Evolutionary conservation across 2,329 filamentous ascomycete genomes (phyloP).

Genomic region (Lasiodiplodia theobromae): DNA sequence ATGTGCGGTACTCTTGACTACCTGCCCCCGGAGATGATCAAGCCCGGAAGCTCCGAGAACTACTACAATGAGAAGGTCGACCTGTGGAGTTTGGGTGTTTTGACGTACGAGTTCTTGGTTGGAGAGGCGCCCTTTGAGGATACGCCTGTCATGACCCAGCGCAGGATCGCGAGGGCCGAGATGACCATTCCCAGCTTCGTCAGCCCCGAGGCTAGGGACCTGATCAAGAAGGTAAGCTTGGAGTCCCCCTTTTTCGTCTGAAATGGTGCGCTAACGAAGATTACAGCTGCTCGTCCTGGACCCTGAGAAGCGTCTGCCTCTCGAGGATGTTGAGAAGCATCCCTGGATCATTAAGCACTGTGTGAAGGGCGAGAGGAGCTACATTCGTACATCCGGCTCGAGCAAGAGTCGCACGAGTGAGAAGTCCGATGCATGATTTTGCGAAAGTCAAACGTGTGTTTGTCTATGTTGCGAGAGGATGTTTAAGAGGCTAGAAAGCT

Average conservation of each 20-base stretch:
- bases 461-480: neutral
- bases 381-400: slow-evolving; percentile 36
- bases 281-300: slow-evolving; percentile 76
- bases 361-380: slow-evolving; percentile 52
- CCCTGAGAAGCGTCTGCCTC: slow-evolving; percentile 88
- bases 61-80: slow-evolving; percentile 96
- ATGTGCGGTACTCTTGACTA: slow-evolving; percentile 99
- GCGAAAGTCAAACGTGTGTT: neutral
- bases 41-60: slow-evolving; percentile 79
- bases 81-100: slow-evolving; percentile 91
- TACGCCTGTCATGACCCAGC: slow-evolving; percentile 90
- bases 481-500: neutral
- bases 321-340: slow-evolving; percentile 87
- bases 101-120: slow-evolving; percentile 95
- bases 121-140: slow-evolving; percentile 98
- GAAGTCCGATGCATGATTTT: slow-evolving; percentile 25
- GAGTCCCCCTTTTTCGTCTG: neutral
- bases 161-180: slow-evolving; percentile 85
- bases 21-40: slow-evolving; percentile 97
- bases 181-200: slow-evolving; percentile 94
- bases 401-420: slow-evolving; percentile 28
- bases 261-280: slow-evolving; percentile 22
- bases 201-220: slow-evolving; percentile 85
- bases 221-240: slow-evolving; percentile 82
- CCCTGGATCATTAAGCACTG: slow-evolving; percentile 99